phyloP scores from a whole-genome alignment of 192 early-diverging fungal species.

The Coemansia sp. region DNA sequence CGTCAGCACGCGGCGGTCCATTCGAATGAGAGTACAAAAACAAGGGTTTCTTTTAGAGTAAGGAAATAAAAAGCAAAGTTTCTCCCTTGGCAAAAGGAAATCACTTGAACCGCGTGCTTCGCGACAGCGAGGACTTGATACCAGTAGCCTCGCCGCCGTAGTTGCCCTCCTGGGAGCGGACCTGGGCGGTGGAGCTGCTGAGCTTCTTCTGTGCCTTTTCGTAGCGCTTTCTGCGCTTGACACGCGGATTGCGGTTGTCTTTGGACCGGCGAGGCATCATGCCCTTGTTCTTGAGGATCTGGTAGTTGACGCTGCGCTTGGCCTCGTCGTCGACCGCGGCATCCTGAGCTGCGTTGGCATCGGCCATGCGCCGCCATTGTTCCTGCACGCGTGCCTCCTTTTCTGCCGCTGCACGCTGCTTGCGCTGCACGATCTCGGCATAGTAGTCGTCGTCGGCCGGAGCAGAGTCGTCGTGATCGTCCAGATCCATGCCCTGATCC shows the following conservation, averaged over 20 bases:
- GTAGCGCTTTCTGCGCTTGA: constrained; percentile 87
- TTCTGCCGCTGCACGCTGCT: constrained; percentile 48
- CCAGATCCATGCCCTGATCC: constrained; percentile 57
- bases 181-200: constrained; percentile 70
- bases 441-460: constrained; percentile 61
- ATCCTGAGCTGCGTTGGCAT: constrained; percentile 56
- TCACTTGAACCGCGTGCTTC: constrained; percentile 69
- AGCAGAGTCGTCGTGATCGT: constrained; percentile 27
- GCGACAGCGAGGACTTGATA: constrained; percentile 83
- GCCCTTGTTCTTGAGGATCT: constrained; percentile 96
- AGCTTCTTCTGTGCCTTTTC: constrained; percentile 91
- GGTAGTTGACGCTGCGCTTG: constrained; percentile 82
- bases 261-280: constrained; percentile 89
- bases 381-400: constrained; percentile 56
- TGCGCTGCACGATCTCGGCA: constrained; percentile 54
- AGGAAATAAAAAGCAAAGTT: too few species aligned
- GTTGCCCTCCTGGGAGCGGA: constrained; percentile 65
- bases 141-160: constrained; percentile 95
- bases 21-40: background rate
- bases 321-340: constrained; percentile 50
- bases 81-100: too few species aligned
- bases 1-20: background rate
- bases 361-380: constrained; percentile 40
- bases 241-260: constrained; percentile 91
- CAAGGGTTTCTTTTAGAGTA: too few species aligned